These are phyloP conservation scores for Botryosphaeria dothidea DNA, from an alignment of 2,329 filamentous ascomycete genomes.

Conservation along the genomic window DNA sequence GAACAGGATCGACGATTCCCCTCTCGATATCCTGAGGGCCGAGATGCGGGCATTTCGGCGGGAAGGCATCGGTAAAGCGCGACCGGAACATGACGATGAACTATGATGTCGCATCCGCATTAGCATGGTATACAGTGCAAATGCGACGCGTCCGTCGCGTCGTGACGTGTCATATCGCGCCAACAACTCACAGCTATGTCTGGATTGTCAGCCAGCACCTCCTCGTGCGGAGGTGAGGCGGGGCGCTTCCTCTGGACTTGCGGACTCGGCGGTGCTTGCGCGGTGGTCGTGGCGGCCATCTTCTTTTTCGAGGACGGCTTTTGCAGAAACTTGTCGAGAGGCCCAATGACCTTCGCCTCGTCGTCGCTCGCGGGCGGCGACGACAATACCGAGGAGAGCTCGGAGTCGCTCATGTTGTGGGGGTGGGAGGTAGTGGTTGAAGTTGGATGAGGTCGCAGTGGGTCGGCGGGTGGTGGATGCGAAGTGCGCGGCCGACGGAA, in stretches of 20 bases:
- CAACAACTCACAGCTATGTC: slow-evolving; percentile 80
- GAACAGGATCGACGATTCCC: slow-evolving; percentile 74
- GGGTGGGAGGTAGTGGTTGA: slow-evolving; percentile 19
- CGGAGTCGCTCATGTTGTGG: slow-evolving; percentile 55
- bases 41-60: slow-evolving; percentile 82
- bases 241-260: slow-evolving; percentile 70
- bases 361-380: slow-evolving; percentile 62
- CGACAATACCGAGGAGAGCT: slow-evolving; percentile 57
- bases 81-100: slow-evolving; percentile 98
- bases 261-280: slow-evolving; percentile 43
- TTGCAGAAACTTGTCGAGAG: slow-evolving; percentile 26
- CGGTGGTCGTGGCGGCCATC: slow-evolving; percentile 36
- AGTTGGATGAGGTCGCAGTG: slow-evolving; percentile 7
- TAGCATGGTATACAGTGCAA: slow-evolving; percentile 27
- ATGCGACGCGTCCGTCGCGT: slow-evolving; percentile 20
- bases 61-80: slow-evolving; percentile 87
- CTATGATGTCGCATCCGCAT: slow-evolving; percentile 50
- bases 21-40: slow-evolving; percentile 94
- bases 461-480: slow-evolving; percentile 16
- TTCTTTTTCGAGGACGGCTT: slow-evolving; percentile 32
- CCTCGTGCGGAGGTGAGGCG: slow-evolving; percentile 87
- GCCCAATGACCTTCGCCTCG: slow-evolving; percentile 43
- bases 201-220: slow-evolving; percentile 83
- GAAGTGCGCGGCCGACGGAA: slow-evolving; percentile 17
- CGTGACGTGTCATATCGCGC: slow-evolving; percentile 41